These are phyloP conservation scores for Jamesozyma jinghongensis DNA, from an alignment of 805 yeast species.

Conservation along the genomic window DNA sequence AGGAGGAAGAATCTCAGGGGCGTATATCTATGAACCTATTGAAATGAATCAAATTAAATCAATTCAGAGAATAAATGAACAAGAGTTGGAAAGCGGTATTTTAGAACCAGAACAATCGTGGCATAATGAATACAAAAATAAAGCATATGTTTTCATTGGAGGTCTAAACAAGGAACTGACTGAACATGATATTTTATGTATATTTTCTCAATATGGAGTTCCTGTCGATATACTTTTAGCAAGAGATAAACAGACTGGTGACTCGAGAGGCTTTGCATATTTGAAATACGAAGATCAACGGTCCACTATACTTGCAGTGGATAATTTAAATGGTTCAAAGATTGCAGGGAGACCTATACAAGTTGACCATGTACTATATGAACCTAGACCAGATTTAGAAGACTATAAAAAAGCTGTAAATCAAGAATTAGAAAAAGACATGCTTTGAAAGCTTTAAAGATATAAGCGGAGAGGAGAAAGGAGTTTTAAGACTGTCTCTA, in stretches of 20 bases:
- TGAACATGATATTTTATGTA: slow-evolving; percentile 65
- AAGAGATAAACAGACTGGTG: slow-evolving; percentile 56
- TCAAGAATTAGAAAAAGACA: slow-evolving; percentile 28
- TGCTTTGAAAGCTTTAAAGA: slow-evolving; percentile 10
- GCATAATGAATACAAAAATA: slow-evolving; percentile 77
- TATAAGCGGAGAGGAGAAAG: not conserved
- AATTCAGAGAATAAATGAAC: slow-evolving; percentile 53
- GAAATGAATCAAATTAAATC: slow-evolving; percentile 19
- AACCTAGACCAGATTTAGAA: slow-evolving; percentile 42
- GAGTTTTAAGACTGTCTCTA: no score
- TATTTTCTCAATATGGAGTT: slow-evolving; percentile 84
- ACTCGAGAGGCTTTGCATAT: slow-evolving; percentile 68
- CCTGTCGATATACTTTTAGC: slow-evolving; percentile 68
- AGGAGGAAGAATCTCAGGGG: no score
- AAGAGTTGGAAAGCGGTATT: slow-evolving; percentile 55
- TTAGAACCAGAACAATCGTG: slow-evolving; percentile 59
- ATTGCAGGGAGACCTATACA: slow-evolving; percentile 43
- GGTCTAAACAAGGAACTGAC: slow-evolving; percentile 53
- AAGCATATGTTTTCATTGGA: slow-evolving; percentile 73
- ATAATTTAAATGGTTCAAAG: slow-evolving; percentile 67
- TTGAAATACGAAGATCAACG: slow-evolving; percentile 74
- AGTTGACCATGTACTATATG: slow-evolving; percentile 67
- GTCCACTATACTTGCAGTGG: slow-evolving; percentile 77
- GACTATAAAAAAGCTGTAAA: slow-evolving; percentile 36
- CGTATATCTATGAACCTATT: no score